Base-by-base conservation (phyloP, 2,329 filamentous ascomycete species). In the Beauveria sp. region DNA sequence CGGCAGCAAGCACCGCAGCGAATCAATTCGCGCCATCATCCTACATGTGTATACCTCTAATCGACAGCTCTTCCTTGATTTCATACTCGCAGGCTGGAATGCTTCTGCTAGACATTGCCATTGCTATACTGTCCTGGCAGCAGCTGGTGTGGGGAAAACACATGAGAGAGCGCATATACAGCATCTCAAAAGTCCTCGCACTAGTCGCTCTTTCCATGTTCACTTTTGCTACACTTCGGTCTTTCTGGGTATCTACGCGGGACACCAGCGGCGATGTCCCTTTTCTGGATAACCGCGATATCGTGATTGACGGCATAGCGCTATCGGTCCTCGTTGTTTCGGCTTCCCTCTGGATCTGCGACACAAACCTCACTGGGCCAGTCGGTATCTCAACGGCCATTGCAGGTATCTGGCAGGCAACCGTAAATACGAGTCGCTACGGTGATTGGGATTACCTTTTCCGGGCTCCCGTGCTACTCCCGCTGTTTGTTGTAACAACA, bases 81-180 rank as follows among this genome's bases (percentile, higher is more conserved):
- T 64, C 79, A 0, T 64, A 72, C n/a, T 65, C 79, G 7, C 82
- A 84, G 64, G 64, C 28, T 9, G 55, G 31, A 40, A 51, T 55
- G 20, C 49, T 63, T 9, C 42, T 57, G 18, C 34, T 63, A 6
- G 61, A 60, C 26, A 43, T 53, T 42, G 28, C 61, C 10, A 56
- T 63, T 20, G 61, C 80, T 22, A 67, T 82, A n/a, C 68, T 82
- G 10, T 63, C 76, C 2, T 84, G 82, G 81, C 77, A 80, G 42
- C 72, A 82, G 4, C 68, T 85, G 5, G 76, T 77, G 14, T 83
- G 81, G 80, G 73, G 78, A 1, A 75, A 78, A 46, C 81, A 79
- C 0, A 77, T 78, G 6, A 80, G 76, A 64, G 69, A 71, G 38
- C 76, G 80, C 3, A 69, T 84, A n/a, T 75, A 74, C 10, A 77